These are phyloP conservation scores for Kwoniella heveanensis DNA, from an alignment of 768 basidiomycete species.

Conservation along the genomic window DNA sequence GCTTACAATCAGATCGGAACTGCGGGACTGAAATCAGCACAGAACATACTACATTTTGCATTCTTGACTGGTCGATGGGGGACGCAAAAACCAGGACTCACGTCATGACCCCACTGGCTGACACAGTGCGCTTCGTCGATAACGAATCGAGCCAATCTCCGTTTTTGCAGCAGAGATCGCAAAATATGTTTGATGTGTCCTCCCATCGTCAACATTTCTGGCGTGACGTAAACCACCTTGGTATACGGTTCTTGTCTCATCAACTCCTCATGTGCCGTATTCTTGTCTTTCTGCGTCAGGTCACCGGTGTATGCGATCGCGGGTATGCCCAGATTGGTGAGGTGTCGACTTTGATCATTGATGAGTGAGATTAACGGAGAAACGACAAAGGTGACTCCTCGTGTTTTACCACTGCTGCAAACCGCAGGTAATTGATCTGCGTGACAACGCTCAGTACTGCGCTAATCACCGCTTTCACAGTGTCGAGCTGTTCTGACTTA, in stretches of 20 bases:
- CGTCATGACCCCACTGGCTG: constrained; percentile 86
- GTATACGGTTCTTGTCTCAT: constrained; percentile 58
- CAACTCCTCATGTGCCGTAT: constrained; percentile 48
- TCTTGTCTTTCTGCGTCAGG: constrained; percentile 52
- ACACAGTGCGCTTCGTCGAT: constrained; percentile 97
- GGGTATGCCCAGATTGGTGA: constrained; percentile 68
- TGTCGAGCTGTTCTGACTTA: no score
- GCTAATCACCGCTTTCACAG: no score
- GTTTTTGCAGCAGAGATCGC: constrained; percentile 62
- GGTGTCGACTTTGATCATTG: constrained; percentile 77
- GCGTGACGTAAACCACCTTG: constrained; percentile 81
- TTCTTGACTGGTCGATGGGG: no score
- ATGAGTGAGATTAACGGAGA: constrained; percentile 93
- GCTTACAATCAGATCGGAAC: constrained; percentile 54
- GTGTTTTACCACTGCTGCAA: constrained; percentile 69
- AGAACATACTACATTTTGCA: no score
- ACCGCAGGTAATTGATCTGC: constrained; percentile 79
- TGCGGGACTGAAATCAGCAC: constrained; percentile 16
- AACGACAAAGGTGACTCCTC: constrained; percentile 84
- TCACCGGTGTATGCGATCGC: constrained; percentile 70
- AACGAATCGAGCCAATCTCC: constrained; percentile 80
- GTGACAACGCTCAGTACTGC: constrained; percentile 16
- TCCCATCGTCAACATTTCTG: constrained; percentile 79
- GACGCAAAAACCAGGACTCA: no score
- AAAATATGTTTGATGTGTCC: constrained; percentile 64